These are phyloP conservation scores for Ligustrum vulgare DNA, from an alignment of 257 asterid species.

Conservation along the genomic window DNA sequence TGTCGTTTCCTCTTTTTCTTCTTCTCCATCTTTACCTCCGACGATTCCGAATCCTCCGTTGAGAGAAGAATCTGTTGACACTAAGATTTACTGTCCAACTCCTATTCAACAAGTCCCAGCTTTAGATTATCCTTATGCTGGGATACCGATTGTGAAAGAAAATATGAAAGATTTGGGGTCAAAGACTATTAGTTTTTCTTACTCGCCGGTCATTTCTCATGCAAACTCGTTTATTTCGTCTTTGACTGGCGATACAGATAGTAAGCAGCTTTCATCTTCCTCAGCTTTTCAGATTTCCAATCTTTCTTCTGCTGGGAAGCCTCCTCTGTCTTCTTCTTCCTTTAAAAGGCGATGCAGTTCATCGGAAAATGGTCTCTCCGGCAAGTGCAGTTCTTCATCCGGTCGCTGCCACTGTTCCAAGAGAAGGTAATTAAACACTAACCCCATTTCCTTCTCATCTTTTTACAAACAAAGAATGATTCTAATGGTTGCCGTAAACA, in stretches of 20 bases:
- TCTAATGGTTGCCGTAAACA: constrained; percentile 17
- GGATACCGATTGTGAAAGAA: neutral
- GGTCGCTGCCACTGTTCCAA: constrained; percentile 88
- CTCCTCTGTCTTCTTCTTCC: constrained; percentile 69
- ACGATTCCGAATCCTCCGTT: neutral
- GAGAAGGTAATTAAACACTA: constrained; percentile 45
- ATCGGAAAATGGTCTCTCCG: constrained; percentile 67
- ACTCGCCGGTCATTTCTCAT: constrained; percentile 49
- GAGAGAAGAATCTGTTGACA: constrained; percentile 18
- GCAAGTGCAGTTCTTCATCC: constrained; percentile 76
- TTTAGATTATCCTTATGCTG: constrained; percentile 23
- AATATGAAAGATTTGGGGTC: constrained; percentile 29
- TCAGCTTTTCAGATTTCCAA: constrained; percentile 51
- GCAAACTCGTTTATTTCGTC: constrained; percentile 59
- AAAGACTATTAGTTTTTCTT: constrained; percentile 64
- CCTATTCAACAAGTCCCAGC: constrained; percentile 81
- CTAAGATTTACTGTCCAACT: constrained; percentile 70
- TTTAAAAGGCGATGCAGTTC: constrained; percentile 66
- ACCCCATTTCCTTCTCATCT: neutral
- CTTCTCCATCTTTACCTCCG: constrained; percentile 26
- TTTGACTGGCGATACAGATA: constrained; percentile 51
- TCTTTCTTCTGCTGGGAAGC: constrained; percentile 65
- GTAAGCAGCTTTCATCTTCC: constrained; percentile 39
- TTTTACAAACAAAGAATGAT: neutral
- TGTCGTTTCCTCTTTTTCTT: constrained; percentile 24